phyloP scores from a whole-genome alignment of 75 land plant species.

The Cupressus sempervirens region DNA sequence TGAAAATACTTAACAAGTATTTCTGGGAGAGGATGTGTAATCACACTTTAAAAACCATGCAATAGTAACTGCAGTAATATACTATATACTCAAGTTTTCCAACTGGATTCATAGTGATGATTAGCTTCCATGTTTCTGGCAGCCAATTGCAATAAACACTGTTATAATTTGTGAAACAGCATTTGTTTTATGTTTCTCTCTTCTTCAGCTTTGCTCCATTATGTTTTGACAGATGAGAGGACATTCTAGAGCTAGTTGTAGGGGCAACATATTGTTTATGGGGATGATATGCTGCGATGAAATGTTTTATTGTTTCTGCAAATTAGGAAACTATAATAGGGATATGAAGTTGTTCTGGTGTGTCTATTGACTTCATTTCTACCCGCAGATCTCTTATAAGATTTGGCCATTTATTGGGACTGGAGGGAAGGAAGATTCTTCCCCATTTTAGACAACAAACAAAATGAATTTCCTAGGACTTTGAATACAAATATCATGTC shows the following conservation, averaged over 20 bases:
- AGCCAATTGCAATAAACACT: background rate
- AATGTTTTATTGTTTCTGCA: background rate
- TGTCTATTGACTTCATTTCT: background rate
- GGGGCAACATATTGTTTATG: background rate
- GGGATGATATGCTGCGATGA: background rate
- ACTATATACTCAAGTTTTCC: background rate
- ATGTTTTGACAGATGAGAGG: background rate
- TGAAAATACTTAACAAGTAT: too few relatives aligned
- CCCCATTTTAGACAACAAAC: background rate
- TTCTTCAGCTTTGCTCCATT: background rate
- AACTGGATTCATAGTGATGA: background rate
- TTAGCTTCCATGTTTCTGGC: background rate
- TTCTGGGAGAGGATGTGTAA: too few relatives aligned
- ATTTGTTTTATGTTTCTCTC: background rate
- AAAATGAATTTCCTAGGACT: background rate
- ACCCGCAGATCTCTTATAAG: background rate
- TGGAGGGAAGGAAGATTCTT: background rate
- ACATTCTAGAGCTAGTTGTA: background rate
- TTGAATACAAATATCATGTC: background rate
- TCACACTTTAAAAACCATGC: too few relatives aligned
- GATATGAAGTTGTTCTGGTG: background rate
- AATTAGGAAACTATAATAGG: background rate
- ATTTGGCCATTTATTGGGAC: background rate
- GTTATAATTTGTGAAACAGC: background rate
- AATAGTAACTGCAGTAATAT: too few relatives aligned